Evolutionary conservation across 345 rosid genomes (phyloP), one percentile per base, ranked within the genome.

Genomic region (Mercurialis annua): DNA sequence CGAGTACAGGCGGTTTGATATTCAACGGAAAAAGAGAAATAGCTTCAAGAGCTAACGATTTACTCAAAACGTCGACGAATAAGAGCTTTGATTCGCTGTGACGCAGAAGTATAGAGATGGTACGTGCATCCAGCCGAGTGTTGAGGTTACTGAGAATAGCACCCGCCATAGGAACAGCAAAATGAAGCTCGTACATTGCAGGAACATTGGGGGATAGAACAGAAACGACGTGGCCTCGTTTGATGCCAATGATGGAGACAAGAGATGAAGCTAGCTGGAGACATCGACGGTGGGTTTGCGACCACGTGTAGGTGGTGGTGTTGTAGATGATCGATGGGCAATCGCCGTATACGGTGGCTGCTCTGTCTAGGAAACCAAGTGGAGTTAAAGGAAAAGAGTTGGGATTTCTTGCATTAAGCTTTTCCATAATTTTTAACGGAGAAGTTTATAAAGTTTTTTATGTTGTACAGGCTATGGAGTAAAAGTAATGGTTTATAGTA

Each of bases 171-270:
- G 76, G 70, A 6, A 72, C 76, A 2, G 70, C 66, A n/a, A 72
- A 72, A 10, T 72, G 76, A 24, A 72, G 76, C 66, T 72, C 76
- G 54, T 72, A 65, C 60, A 72, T 72, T 8, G 76, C 65, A 1
- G 66, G 76, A 10, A 50, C 10, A 27, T 72, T 72, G 49, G 66
- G 66, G 33, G 76, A 65, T 4, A 72, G 16, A 23, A 72, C 70
- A 43, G 76, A 72, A 49, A 72, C 66, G 17, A 72, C 76, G 23
- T 72, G 64, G 33, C 66, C 60, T 5, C 26, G 38, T 5, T 3
- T 21, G 70, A 72, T 65, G 44, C 70, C 76, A 27, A 10, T n/a
- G 47, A 10, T 2, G 55, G 70, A 65, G 6, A 53, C 58, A 3
- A 72, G 66, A 17, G 70, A 72, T 1, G 76, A 72, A 2, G 76